Base-by-base conservation (phyloP, 345 rosid genomes). In the Raphanus raphanistrum region DNA sequence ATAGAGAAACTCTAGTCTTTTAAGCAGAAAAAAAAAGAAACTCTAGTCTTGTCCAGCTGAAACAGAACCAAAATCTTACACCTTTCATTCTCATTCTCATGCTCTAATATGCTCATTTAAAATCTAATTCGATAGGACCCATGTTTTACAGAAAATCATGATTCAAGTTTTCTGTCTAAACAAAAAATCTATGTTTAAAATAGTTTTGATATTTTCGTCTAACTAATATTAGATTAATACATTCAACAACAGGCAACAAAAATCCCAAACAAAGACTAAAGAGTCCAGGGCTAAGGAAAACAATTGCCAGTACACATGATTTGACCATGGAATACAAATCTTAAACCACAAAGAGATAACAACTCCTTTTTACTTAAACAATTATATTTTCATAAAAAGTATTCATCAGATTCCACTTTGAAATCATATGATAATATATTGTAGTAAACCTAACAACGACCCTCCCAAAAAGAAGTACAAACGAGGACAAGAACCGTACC, bases 401-500 rank as follows among this genome's bases (percentile, higher is more conserved):
- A 67, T 15, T 45, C 50, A 67, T 71, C 57, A 72, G 73, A 78
- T 66, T 78, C 81, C 73, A 78, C 45, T 59, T 62, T 32, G 26
- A 48, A 9, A 33, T 33, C 11, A 35, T 32, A 72, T 72, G 38
- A 72, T 72, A 59, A 26, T 10, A 26, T 10, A 73, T 72, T 48
- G 55, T 13, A 48, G 48, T 21, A 48, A 58, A 59, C 73, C 55
- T 71, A 48, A 54, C 64, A 76, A 50, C 26, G 58, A 4, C 54
- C 61, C 38, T 2, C 63, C 33, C 15, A 12, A 27, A 57, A 59
- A 60, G 52, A 52, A 73, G 77, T 72, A 73, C 77, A 60, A 32
- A 60, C 64, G 58, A 73, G 77, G 81, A 67, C 73, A 79, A 73
- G 59, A 73, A 60, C 74, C 77, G 81, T 79, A 79, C 81, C 64